phyloP scores from a whole-genome alignment of 2,329 filamentous ascomycete genomes.

The Raffaelea deltoideospora region DNA sequence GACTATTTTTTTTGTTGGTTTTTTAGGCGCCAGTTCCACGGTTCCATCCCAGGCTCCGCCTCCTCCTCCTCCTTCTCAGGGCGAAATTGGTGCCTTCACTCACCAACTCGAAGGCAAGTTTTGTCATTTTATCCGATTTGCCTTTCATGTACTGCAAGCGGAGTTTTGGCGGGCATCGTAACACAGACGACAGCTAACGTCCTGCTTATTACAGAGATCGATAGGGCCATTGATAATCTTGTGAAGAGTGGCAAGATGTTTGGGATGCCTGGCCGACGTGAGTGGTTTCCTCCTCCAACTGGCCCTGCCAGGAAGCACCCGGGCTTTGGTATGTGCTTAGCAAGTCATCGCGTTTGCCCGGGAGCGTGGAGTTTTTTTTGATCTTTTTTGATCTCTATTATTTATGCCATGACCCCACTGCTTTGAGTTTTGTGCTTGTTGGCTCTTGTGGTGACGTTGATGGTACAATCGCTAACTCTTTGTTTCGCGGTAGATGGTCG shows the following conservation, averaged over 20 bases:
- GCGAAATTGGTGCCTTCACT: slow-evolving; percentile 15
- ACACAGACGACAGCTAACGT: neutral
- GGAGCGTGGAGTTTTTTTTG: slow-evolving; percentile 9
- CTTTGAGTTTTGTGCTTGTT: too few relatives aligned
- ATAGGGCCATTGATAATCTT: slow-evolving; percentile 87
- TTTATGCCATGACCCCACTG: too few relatives aligned
- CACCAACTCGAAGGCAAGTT: slow-evolving; percentile 22
- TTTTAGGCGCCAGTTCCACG: slow-evolving; percentile 18
- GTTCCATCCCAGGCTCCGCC: slow-evolving; percentile 18
- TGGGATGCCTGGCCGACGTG: slow-evolving; percentile 54
- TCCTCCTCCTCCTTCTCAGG: slow-evolving; percentile 6
- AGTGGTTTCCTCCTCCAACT: slow-evolving; percentile 52
- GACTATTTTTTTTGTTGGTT: neutral
- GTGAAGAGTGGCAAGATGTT: slow-evolving; percentile 95
- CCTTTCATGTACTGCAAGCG: slow-evolving; percentile 22
- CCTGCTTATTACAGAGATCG: slow-evolving; percentile 55
- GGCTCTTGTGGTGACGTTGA: too few relatives aligned
- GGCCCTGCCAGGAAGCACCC: slow-evolving; percentile 37
- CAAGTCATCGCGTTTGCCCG: slow-evolving; percentile 8
- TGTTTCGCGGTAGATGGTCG: slow-evolving; percentile 46
- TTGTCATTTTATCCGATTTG: too few relatives aligned
- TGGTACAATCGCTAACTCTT: too few relatives aligned
- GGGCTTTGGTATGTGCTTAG: slow-evolving; percentile 39
- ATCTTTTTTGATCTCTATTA: too few relatives aligned
- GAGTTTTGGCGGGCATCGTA: slow-evolving; percentile 8